Evolutionary conservation across 225 moss, liverwort and hornwort species (phyloP).

Genomic region (Thuidium tamariscinum): DNA sequence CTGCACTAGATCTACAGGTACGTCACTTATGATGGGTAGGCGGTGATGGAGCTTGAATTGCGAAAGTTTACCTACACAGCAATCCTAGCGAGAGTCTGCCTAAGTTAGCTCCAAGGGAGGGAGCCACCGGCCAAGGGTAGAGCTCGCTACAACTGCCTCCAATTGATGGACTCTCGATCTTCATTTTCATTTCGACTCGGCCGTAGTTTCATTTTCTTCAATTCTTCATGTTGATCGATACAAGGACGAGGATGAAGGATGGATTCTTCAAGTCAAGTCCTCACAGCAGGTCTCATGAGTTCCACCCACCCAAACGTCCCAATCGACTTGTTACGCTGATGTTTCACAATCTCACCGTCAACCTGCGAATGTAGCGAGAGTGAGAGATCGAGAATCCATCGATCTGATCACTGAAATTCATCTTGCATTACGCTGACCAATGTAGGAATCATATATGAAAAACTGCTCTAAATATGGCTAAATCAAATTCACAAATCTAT

Average conservation of each 20-base stretch:
- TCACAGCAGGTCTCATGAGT: slow-evolving; percentile 17
- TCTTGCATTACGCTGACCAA: neutral
- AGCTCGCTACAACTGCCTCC: neutral
- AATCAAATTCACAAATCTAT: too few species aligned
- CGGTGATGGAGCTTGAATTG: neutral
- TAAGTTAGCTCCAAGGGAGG: too few species aligned
- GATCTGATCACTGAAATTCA: neutral
- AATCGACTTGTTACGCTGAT: neutral
- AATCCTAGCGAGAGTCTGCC: neutral
- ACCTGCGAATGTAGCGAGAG: neutral
- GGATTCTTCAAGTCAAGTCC: neutral
- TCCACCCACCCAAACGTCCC: slow-evolving; percentile 28
- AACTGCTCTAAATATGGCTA: too few species aligned
- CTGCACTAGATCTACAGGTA: neutral
- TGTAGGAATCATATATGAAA: neutral
- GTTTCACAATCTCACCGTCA: slow-evolving; percentile 14
- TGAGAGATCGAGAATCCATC: too few species aligned
- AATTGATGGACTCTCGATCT: neutral
- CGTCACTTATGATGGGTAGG: neutral
- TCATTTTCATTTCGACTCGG: neutral
- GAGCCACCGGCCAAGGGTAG: neutral
- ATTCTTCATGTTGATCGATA: neutral
- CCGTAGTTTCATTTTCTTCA: neutral
- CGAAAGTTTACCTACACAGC: neutral
- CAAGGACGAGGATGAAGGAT: too few species aligned